Conservation (phyloP, 768 basidiomycete species). For the Glaciozyma antarctica region DNA sequence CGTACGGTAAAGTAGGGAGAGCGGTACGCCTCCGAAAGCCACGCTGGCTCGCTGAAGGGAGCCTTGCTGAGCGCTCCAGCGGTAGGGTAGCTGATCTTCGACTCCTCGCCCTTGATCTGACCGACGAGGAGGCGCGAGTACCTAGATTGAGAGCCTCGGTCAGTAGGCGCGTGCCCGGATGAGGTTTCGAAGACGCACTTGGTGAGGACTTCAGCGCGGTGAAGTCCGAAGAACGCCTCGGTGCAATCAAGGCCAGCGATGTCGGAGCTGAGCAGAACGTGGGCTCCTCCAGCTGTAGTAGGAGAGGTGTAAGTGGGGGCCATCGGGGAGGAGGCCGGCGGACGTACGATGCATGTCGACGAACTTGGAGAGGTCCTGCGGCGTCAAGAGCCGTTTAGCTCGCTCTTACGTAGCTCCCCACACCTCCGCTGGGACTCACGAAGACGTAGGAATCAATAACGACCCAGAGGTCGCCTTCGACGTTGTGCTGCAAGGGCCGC, state of each 20-base stretch:
- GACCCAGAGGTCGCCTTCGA: constrained; percentile 73
- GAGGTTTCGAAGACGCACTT: too few species aligned
- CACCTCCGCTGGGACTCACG: constrained; percentile 1
- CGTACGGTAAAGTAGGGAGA: constrained; percentile 59
- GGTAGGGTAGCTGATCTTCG: constrained; percentile 37
- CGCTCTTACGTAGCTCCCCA: neutral
- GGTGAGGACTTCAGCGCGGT: constrained; percentile 71
- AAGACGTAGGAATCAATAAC: constrained; percentile 45
- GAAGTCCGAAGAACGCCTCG: constrained; percentile 77
- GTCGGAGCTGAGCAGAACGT: constrained; percentile 59
- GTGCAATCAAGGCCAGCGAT: constrained; percentile 55
- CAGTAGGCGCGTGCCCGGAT: neutral
- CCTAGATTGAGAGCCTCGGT: neutral
- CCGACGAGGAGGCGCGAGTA: constrained; percentile 30
- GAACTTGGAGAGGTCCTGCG: constrained; percentile 59
- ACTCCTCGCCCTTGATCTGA: constrained; percentile 23
- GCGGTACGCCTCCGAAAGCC: constrained; percentile 55
- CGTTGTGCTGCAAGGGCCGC: constrained; percentile 63
- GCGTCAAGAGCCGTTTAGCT: constrained; percentile 41
- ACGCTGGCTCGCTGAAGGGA: constrained; percentile 81
- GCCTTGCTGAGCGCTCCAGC: constrained; percentile 59
- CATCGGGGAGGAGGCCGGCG: constrained; percentile 32
- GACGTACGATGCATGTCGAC: constrained; percentile 58
- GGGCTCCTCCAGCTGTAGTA: constrained; percentile 53
- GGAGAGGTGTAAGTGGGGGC: neutral